These are phyloP conservation scores for Taphrina flavorubra DNA, from an alignment of 1,139 yeast genomes.

Conservation along the genomic window DNA sequence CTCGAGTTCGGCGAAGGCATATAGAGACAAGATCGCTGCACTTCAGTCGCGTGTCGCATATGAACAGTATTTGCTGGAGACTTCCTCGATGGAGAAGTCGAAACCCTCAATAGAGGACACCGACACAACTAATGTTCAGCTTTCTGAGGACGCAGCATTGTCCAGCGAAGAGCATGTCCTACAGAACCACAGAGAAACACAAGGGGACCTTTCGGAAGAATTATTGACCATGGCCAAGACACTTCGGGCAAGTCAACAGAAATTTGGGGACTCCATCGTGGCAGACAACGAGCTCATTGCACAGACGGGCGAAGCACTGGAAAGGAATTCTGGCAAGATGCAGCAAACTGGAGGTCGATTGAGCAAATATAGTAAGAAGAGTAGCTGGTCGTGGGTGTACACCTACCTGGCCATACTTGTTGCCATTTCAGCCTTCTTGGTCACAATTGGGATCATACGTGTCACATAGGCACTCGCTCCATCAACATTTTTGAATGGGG, in stretches of 20 bases:
- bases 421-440: slow-evolving; percentile 21
- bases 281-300: slow-evolving; percentile 40
- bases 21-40: slow-evolving; percentile 12
- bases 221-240: slow-evolving; percentile 39
- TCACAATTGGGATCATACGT: slow-evolving; percentile 29
- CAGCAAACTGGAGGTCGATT: slow-evolving; percentile 33
- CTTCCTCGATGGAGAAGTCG: background rate
- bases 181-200: slow-evolving; percentile 37
- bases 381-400: slow-evolving; percentile 31
- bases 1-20: background rate
- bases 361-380: slow-evolving; percentile 30
- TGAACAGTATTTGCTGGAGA: slow-evolving; percentile 3
- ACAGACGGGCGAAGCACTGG: slow-evolving; percentile 33
- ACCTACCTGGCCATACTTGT: slow-evolving; percentile 33
- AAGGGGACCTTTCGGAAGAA: slow-evolving; percentile 34
- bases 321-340: slow-evolving; percentile 31
- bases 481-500: background rate
- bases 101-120: background rate
- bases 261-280: slow-evolving; percentile 35
- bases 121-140: background rate
- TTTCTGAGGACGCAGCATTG: background rate
- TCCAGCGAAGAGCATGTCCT: slow-evolving; percentile 35
- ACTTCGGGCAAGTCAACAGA: slow-evolving; percentile 23
- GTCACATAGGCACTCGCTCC: background rate
- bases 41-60: slow-evolving; percentile 24